Conservation (phyloP, 2,329 filamentous ascomycete species). For the Fusarium buharicum region DNA sequence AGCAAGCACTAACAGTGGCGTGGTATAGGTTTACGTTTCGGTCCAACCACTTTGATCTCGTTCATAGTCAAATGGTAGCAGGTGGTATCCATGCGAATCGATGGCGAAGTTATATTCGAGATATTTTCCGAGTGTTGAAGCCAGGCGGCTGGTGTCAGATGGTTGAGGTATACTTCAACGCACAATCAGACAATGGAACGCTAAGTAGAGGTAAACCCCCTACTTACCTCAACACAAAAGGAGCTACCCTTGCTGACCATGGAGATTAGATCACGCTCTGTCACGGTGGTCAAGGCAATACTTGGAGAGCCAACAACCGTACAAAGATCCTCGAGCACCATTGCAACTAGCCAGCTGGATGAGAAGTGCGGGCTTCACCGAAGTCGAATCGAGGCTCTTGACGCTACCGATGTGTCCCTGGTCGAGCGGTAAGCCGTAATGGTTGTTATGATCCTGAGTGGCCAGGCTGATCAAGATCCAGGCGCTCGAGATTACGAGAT, state of each 20-base stretch:
- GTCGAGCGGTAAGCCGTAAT: slow-evolving; percentile 65
- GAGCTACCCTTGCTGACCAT: slow-evolving; percentile 17
- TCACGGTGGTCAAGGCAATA: slow-evolving; percentile 74
- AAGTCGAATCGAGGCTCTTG: slow-evolving; percentile 73
- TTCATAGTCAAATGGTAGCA: slow-evolving; percentile 79
- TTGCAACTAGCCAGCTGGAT: slow-evolving; percentile 69
- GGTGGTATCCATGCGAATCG: slow-evolving; percentile 76
- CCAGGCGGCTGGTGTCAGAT: slow-evolving; percentile 88
- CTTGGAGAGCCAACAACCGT: slow-evolving; percentile 67
- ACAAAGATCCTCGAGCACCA: slow-evolving; percentile 74
- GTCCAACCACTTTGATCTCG: slow-evolving; percentile 79
- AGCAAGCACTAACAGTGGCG: slow-evolving; percentile 9
- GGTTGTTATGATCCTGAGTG: not conserved
- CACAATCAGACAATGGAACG: slow-evolving; percentile 87
- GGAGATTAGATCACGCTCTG: slow-evolving; percentile 67
- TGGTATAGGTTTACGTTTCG: slow-evolving; percentile 70
- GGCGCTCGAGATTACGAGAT: slow-evolving; percentile 64
- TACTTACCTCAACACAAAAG: not conserved
- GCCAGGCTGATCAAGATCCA: slow-evolving; percentile 43
- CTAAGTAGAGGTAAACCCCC: slow-evolving; percentile 67
- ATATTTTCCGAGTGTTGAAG: slow-evolving; percentile 77
- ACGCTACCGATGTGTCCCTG: slow-evolving; percentile 76
- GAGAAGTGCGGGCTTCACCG: slow-evolving; percentile 71
- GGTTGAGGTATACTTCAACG: slow-evolving; percentile 86
- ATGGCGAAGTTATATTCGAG: slow-evolving; percentile 80